Base-by-base conservation (phyloP, 352 stramenopile genomes). In the Lagenidium sp. region DNA sequence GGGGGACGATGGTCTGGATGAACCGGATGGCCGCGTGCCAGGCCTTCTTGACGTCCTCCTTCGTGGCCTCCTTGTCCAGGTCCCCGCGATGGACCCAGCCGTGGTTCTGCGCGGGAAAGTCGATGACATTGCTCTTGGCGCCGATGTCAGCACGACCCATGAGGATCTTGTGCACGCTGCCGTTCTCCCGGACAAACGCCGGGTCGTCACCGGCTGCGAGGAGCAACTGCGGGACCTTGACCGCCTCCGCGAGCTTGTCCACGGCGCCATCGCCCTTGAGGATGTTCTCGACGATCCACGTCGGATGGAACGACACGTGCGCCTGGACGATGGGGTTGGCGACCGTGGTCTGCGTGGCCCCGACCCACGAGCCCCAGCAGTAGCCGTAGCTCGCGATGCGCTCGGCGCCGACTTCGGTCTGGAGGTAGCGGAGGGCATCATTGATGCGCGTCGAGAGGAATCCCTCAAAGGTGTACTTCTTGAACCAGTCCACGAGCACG, bases 101-200 rank as follows among this genome's bases (percentile, higher is more conserved):
- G 40, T 46, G 40, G 7, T 36, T 46, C n/a, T 37, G 18, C 3
- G 12, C 26, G 4, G 4, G 15, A 22, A 46, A 46, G 23, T 36
- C 15, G n/a, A 36, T 8, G n/a, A 46, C 6, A 24, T 15, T 21
- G 25, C 40, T 47, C 25, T 37, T 24, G 11, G 35, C 10, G 15
- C 12, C 26, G 4, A 47, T 21, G 16, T 29, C 22, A 19, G 20
- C 24, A 15, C 20, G 12, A 22, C 30, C 13, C 41, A 8, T 34
- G 4, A 76, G 54, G 30, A 71, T 67, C 32, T 56, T 55, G 41
- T 77, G 31, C 18, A 72, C 68, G n/a, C 39, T 53, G 34, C 64
- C 52, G 39, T 53, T 52, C 19, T 52, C 40, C 13, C 47, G 39
- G 34, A 80, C 40, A 30, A 60, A 68, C 13, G 54, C 46, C 11